Conservation (phyloP, 2,329 filamentous ascomycete genomes). For the Aspergillus intermedius region DNA sequence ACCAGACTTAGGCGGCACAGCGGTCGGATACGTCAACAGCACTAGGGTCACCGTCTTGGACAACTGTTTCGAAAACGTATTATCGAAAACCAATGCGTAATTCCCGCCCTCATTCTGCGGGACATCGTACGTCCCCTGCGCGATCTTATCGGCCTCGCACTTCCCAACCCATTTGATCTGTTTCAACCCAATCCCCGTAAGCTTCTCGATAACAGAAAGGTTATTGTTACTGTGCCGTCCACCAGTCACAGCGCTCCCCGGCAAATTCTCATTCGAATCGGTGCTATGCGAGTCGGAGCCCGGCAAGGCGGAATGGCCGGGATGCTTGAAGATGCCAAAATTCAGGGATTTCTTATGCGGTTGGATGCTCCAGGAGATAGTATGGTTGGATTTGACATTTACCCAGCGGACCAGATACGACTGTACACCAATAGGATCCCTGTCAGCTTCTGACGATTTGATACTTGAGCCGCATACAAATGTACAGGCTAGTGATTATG, state of each 20-base stretch:
- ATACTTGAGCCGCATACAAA: no score
- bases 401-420: conserved; percentile 98
- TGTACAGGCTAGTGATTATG: not conserved
- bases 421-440: conserved; percentile 43
- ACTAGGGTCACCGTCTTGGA: conserved; percentile 95
- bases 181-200: conserved; percentile 57
- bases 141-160: conserved; percentile 93
- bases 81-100: conserved; percentile 96
- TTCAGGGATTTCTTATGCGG: conserved; percentile 98
- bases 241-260: conserved; percentile 21
- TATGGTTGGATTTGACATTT: conserved; percentile 80
- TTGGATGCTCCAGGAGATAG: conserved; percentile 95
- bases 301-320: conserved; percentile 57
- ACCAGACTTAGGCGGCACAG: conserved; percentile 42
- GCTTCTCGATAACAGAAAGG: conserved; percentile 62
- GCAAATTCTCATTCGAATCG: conserved; percentile 30
- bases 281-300: conserved; percentile 38
- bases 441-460: conserved; percentile 11
- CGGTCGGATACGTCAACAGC: conserved; percentile 85
- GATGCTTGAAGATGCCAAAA: conserved; percentile 96
- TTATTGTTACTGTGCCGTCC: conserved; percentile 58
- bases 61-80: conserved; percentile 92
- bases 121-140: conserved; percentile 83
- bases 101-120: conserved; percentile 70
- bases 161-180: conserved; percentile 76